These are phyloP conservation scores for Cucurbita argyrosperma DNA, from an alignment of 306 rosid species.

Conservation along the genomic window DNA sequence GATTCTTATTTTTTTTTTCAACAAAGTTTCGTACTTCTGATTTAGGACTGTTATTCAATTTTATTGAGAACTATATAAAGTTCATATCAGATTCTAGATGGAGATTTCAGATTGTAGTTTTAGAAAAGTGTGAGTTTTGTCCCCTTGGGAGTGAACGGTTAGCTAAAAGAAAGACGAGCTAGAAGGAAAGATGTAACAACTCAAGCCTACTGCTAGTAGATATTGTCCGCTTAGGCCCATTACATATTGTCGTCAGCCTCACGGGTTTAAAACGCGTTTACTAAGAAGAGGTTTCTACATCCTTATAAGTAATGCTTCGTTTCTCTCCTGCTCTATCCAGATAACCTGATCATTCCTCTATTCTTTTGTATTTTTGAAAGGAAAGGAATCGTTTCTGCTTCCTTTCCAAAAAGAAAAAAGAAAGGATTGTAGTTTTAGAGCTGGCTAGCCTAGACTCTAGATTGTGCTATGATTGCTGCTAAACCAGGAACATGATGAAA, in stretches of 20 bases:
- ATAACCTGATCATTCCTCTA: neutral
- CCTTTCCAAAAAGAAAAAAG: neutral
- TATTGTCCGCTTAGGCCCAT: no score
- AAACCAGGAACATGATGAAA: neutral
- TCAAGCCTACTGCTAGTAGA: no score
- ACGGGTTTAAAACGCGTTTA: no score
- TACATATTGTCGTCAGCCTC: no score
- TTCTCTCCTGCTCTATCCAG: neutral
- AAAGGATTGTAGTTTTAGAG: neutral
- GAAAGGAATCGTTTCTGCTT: neutral
- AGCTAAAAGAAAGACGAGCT: neutral
- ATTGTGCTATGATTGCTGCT: neutral
- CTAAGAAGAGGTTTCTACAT: no score
- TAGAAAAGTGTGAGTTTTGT: neutral
- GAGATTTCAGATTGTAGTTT: neutral
- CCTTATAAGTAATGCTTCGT: no score
- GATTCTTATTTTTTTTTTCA: neutral
- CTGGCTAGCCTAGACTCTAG: neutral
- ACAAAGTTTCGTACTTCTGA: neutral
- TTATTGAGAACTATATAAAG: neutral
- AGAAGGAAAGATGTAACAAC: neutral
- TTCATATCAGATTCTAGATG: neutral
- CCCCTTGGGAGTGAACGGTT: neutral
- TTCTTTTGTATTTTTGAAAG: neutral
- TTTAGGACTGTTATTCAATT: neutral